These are phyloP conservation scores for Crotalaria pallida DNA, from an alignment of 306 rosid genomes.

Conservation along the genomic window DNA sequence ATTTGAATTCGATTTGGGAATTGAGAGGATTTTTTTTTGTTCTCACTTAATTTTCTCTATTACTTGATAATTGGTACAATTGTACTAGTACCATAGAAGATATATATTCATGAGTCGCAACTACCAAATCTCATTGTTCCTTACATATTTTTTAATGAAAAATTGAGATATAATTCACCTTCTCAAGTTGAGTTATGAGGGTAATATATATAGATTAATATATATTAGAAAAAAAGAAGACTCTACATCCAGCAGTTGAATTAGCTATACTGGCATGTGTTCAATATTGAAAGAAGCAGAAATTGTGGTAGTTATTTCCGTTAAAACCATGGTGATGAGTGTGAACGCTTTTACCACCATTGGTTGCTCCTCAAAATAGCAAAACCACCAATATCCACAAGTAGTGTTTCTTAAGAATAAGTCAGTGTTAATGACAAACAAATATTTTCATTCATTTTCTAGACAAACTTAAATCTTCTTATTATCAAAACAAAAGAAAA, in stretches of 20 bases:
- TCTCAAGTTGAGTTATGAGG: too few relatives aligned
- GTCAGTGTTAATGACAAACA: not conserved
- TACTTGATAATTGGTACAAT: too few relatives aligned
- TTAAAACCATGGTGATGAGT: not conserved
- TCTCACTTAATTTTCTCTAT: too few relatives aligned
- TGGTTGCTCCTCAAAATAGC: constrained; percentile 12
- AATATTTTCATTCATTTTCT: not conserved
- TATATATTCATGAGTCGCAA: too few relatives aligned
- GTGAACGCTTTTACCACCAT: constrained; percentile 13
- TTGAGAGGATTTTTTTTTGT: too few relatives aligned
- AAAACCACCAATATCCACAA: constrained; percentile 6
- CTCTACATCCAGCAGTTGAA: not conserved
- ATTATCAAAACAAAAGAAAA: not conserved
- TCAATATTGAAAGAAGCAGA: constrained; percentile 2
- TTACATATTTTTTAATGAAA: too few relatives aligned
- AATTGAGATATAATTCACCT: too few relatives aligned
- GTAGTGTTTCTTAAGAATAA: not conserved
- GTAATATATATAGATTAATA: too few relatives aligned
- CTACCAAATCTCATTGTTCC: too few relatives aligned
- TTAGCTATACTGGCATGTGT: constrained; percentile 4
- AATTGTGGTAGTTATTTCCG: constrained; percentile 8
- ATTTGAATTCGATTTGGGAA: too few relatives aligned
- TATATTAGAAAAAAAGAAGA: too few relatives aligned
- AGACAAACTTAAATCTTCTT: not conserved
- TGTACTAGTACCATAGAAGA: too few relatives aligned